Evolutionary conservation across 306 rosid genomes (phyloP).

Genomic region (Myrica gale): DNA sequence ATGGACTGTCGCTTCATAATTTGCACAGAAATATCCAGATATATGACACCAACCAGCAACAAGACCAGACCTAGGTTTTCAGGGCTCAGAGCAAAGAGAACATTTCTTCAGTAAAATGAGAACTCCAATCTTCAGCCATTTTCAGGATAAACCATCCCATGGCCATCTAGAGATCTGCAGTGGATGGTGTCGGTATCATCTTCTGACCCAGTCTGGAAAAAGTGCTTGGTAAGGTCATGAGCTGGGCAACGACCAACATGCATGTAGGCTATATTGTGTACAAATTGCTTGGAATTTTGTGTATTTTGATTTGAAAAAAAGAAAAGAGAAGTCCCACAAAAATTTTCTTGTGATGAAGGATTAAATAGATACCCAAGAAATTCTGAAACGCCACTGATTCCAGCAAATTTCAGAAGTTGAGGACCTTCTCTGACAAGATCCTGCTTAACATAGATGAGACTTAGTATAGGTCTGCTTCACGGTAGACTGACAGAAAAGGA

Average conservation of each 20-base stretch:
- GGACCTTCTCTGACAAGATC: conserved; percentile 89
- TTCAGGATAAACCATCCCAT: conserved; percentile 14
- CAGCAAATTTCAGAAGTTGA: conserved; percentile 77
- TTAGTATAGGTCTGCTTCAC: conserved; percentile 16
- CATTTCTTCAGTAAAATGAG: conserved; percentile 2
- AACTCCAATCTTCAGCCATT: conserved; percentile 15
- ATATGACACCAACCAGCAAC: neutral
- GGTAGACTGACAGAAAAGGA: conserved; percentile 20
- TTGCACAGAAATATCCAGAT: neutral
- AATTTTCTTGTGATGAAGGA: neutral
- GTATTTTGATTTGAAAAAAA: neutral
- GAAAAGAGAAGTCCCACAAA: neutral
- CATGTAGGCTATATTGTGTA: conserved; percentile 5
- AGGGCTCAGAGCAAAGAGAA: neutral
- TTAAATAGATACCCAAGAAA: conserved; percentile 71
- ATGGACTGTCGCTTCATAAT: neutral
- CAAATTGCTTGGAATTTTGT: neutral
- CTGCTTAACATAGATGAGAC: conserved; percentile 47
- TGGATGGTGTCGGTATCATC: conserved; percentile 7
- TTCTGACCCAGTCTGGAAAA: conserved; percentile 18
- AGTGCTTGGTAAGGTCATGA: conserved; percentile 9
- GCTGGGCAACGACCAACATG: neutral
- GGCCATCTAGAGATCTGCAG: conserved; percentile 19
- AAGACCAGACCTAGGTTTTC: neutral
- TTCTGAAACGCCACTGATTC: conserved; percentile 86